Evolutionary conservation across 2,329 filamentous ascomycete species (phyloP).

Genomic region (Emmonsia crescens): DNA sequence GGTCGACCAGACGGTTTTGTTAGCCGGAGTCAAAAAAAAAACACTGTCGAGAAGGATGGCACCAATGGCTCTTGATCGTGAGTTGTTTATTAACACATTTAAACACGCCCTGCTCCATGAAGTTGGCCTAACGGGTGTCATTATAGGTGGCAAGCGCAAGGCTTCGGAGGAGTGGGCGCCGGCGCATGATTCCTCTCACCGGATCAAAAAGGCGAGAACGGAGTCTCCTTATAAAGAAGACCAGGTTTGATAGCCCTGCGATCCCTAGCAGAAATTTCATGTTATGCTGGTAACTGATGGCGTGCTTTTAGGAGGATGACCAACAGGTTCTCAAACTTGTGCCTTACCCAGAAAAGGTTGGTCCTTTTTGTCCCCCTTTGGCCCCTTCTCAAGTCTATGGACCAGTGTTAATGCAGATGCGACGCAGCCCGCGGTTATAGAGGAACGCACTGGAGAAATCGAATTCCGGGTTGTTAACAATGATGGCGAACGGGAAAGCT

Average conservation of each 20-base stretch:
- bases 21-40: neutral
- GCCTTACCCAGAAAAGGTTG: conserved; percentile 79
- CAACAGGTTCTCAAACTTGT: conserved; percentile 53
- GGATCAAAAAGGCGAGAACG: conserved; percentile 40
- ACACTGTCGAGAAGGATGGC: conserved; percentile 16
- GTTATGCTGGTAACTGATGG: conserved; percentile 6
- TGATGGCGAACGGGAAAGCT: conserved; percentile 73
- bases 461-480: conserved; percentile 98
- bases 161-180: conserved; percentile 39
- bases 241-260: conserved; percentile 19
- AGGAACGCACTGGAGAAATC: conserved; percentile 88
- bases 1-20: neutral
- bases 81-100: neutral
- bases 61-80: conserved; percentile 24
- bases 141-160: conserved; percentile 36
- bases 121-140: neutral
- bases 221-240: conserved; percentile 32
- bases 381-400: neutral
- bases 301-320: conserved; percentile 25
- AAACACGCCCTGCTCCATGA: neutral
- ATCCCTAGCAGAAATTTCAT: neutral
- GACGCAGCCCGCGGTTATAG: conserved; percentile 67
- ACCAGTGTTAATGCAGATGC: conserved; percentile 17
- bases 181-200: conserved; percentile 30
- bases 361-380: conserved; percentile 9